Percentiles rank a stretch among this genome's conserved stretches.
Evolutionary conservation across 768 basidiomycete genomes (phyloP).

Genomic region (Xanthoconium stramineum): DNA sequence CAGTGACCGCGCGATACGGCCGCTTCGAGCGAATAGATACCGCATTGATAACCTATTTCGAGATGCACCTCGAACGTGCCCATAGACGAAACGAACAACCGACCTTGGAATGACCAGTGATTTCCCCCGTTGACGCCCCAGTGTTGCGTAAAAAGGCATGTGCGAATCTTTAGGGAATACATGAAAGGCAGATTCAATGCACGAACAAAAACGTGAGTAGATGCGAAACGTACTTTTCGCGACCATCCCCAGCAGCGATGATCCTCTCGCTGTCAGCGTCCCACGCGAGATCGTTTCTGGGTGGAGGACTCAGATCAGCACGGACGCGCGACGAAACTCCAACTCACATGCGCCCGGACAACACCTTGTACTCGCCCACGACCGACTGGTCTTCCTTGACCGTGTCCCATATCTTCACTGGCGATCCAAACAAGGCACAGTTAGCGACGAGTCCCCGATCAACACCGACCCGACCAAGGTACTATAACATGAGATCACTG

Average conservation of each 20-base stretch:
- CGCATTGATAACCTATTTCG: conserved; percentile 71
- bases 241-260: conserved; percentile 89
- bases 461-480: neutral
- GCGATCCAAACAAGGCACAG: neutral
- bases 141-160: conserved; percentile 81
- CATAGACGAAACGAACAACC: neutral
- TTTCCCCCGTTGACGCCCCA: conserved; percentile 84
- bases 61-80: neutral
- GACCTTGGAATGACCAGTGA: conserved; percentile 88
- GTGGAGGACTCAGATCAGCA: neutral
- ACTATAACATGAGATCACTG: neutral
- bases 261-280: conserved; percentile 97
- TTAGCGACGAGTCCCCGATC: neutral
- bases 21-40: conserved; percentile 85
- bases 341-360: conserved; percentile 68
- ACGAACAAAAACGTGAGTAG: neutral
- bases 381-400: conserved; percentile 79
- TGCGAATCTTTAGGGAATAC: conserved; percentile 54
- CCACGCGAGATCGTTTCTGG: conserved; percentile 92
- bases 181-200: neutral
- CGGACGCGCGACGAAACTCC: neutral
- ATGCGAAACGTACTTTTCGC: conserved; percentile 60
- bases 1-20: conserved; percentile 89
- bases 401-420: conserved; percentile 92
- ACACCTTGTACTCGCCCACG: conserved; percentile 76